phyloP scores from a whole-genome alignment of 2,329 filamentous ascomycete genomes.

The Trichoderma sp. region DNA sequence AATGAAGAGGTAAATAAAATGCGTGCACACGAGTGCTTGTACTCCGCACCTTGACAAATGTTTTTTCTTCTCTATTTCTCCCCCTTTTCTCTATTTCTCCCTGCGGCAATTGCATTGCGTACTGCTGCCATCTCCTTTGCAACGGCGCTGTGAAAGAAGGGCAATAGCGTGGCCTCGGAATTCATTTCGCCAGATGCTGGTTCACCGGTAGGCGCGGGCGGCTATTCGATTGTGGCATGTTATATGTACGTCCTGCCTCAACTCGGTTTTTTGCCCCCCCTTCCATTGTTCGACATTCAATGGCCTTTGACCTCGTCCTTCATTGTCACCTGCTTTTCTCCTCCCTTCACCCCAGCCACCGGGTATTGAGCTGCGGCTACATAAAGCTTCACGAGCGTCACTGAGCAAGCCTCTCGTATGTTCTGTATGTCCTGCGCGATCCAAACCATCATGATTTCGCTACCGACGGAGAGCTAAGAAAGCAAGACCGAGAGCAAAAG shows the following conservation, averaged over 20 bases:
- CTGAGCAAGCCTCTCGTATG: background rate
- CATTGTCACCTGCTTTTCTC: background rate
- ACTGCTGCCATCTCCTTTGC: background rate
- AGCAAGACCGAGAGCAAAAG: background rate
- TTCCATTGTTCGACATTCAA: background rate
- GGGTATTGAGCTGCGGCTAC: background rate
- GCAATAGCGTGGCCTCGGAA: background rate
- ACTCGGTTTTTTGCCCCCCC: background rate
- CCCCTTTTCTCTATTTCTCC: background rate
- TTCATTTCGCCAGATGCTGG: constrained; percentile 4
- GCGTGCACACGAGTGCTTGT: background rate
- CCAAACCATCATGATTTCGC: background rate
- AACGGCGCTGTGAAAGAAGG: background rate
- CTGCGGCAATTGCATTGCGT: background rate
- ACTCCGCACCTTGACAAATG: too few relatives aligned
- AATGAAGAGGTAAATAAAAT: background rate
- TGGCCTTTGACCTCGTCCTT: background rate
- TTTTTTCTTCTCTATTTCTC: too few relatives aligned
- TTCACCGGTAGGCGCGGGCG: constrained; percentile 14
- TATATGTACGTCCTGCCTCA: constrained; percentile 2
- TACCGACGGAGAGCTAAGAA: background rate
- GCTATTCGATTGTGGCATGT: constrained; percentile 14
- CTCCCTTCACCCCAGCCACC: background rate
- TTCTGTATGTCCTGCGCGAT: background rate
- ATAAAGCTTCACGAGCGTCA: background rate